Evolutionary conservation across 805 yeast genomes (phyloP).

Genomic region (Yarrowia sp.): DNA sequence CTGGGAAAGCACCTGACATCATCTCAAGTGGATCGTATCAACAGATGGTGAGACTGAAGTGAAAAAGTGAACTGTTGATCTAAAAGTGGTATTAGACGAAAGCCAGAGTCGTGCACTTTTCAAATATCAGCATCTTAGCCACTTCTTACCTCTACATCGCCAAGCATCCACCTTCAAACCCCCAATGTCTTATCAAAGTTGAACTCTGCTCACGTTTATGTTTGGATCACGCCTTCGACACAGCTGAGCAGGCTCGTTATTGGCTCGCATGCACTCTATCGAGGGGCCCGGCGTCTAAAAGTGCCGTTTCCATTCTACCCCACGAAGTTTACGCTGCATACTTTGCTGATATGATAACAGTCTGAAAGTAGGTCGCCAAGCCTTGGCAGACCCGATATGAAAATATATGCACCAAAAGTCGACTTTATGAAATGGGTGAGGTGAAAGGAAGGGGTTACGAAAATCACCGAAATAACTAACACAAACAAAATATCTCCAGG

Average conservation of each 20-base stretch:
- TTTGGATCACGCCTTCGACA: conserved; percentile 1
- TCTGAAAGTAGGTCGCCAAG: conserved; percentile 7
- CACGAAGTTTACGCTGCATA: neutral
- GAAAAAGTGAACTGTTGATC: too few species aligned
- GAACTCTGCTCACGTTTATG: conserved; percentile 1
- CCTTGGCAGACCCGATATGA: conserved; percentile 5
- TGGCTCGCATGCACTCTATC: conserved; percentile 7
- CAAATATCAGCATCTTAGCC: too few species aligned
- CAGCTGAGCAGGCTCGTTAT: neutral
- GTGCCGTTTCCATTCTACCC: too few species aligned
- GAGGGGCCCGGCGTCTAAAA: conserved; percentile 13
- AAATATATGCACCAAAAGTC: conserved; percentile 4
- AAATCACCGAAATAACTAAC: neutral
- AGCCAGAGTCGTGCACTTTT: too few species aligned
- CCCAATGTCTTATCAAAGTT: conserved; percentile 5
- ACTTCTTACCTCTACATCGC: too few species aligned
- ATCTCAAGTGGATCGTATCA: neutral
- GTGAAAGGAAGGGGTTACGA: neutral
- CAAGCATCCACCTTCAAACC: neutral
- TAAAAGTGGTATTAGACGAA: too few species aligned
- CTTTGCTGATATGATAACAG: neutral
- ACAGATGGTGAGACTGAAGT: too few species aligned
- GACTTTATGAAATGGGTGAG: neutral
- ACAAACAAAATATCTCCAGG: too few species aligned
- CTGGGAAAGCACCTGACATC: neutral